Evolutionary conservation across 169 alveolate genomes (phyloP), one percentile per base, ranked within the genome.

Genomic region (Plasmodium gaboni): DNA sequence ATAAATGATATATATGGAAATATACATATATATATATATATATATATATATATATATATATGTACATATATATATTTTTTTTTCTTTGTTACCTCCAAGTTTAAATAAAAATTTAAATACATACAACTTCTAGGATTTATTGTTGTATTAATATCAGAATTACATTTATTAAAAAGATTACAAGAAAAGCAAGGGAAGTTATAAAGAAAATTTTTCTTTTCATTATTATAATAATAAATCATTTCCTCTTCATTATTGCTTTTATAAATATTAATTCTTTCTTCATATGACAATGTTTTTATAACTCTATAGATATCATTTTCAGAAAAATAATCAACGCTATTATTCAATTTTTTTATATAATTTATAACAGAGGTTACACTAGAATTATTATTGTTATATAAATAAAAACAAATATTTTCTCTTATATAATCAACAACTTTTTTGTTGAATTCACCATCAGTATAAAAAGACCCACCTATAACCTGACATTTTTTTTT

Each of bases 401-500:
- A 46, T 38, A 92, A 38, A 80, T 93, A 86, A 74, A 92, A 50
- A 85, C 86, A 65, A 70, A 93, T 89, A 44, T 92, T 92, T 48
- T 87, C 93, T 69, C 94, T 38, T 88, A 94, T 72, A 64, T 67
- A 85, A 91, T 96, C 98, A 10, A 97, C 98, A 51, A 97, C 95
- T 50, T 92, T 89, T 85, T 95, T 96, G 93, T 97, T 95, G 85
- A 97, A 96, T 74, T 96, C 98, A 17, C 98, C 98, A 55, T 97
- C 96, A 24, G 92, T 92, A 92, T 97, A 97, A 88, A 97, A 97
- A 12, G 98, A 95, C 0, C 98, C 98, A 3, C 98, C 98, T 8
- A 96, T 94, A 4, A 94, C 92, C 97, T 95, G 93, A 64, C 46
- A 22, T 2, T 1, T 32, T 32, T 32, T 32, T 32, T 4, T 32